Evolutionary conservation across 2,329 filamentous ascomycete genomes (phyloP), one percentile per base, ranked within the genome.

Genomic region (Fusarium tricinctum): DNA sequence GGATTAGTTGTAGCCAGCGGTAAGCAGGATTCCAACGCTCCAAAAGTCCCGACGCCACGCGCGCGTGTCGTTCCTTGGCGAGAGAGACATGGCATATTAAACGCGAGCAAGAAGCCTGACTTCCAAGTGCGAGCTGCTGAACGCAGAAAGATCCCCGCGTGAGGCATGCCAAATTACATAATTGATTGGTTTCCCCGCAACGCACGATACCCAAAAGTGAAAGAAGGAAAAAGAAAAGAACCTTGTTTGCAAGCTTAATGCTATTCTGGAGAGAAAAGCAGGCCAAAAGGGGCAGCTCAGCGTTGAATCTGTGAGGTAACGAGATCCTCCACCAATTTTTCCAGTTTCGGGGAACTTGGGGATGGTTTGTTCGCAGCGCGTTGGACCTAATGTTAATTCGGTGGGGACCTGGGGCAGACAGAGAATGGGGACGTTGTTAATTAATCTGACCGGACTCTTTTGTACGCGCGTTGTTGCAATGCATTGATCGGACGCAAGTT

Each of bases 1-100:
- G 26, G 26, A 2, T 28, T 28, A 28, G 26, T 28, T 9, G 15
- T 38, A 38, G 33, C 33, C 33, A 38, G n/a, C 39, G 19, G 8
- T 17, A 40, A 14, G 8, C 14, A 40, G 43, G 43, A 40, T 55
- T 17, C 43, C 15, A 49, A 23, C 28, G 23, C 44, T 32, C 35
- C 66, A 69, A 69, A 69, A 69, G 66, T 69, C 44, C 66, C 66
- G 55, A 53, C 53, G 23, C 47, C 59, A 65, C 54, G 54, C 54
- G 60, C 45, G 60, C 30, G 44, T 60, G 60, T 20, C 9, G n/a
- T 19, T 23, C 14, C 59, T 52, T 52, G 60, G 45, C 58, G 33
- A 38, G 12, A 38, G 12, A 38, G n/a, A 38, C 35, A 38, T 8
- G 10, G 28, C 28, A 38, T 38, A n/a, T 54, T 40, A 58, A 40